These are phyloP conservation scores for Neospora caninum DNA, from an alignment of 169 alveolate species.

Conservation along the genomic window DNA sequence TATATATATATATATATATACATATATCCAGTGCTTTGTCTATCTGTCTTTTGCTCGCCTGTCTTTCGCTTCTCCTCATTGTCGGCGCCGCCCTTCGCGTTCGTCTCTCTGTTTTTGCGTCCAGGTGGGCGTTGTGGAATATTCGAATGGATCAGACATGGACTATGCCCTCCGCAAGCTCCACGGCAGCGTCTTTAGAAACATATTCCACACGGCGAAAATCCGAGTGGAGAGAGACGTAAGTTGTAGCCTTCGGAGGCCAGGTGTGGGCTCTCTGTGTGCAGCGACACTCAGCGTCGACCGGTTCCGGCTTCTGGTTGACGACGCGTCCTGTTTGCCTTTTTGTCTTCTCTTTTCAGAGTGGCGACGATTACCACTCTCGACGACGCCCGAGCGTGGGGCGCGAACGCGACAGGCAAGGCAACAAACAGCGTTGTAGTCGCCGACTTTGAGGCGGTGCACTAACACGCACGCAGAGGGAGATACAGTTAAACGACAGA, in stretches of 20 bases:
- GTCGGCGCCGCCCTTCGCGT: no score
- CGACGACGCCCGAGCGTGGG: not conserved
- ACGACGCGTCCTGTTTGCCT: not conserved
- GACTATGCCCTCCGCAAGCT: slow-evolving; percentile 50
- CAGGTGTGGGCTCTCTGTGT: not conserved
- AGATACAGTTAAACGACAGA: no score
- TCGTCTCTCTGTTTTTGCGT: no score
- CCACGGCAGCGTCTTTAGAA: slow-evolving; percentile 54
- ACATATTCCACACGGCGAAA: slow-evolving; percentile 57
- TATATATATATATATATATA: not conserved
- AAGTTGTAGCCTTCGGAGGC: not conserved
- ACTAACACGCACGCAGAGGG: no score
- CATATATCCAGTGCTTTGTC: not conserved
- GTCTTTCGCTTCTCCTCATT: no score
- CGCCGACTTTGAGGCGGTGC: no score
- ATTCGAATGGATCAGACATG: slow-evolving; percentile 44
- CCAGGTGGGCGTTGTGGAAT: slow-evolving; percentile 58
- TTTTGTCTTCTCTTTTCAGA: not conserved
- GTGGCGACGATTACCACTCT: not conserved
- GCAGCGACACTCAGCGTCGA: no score
- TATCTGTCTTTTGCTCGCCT: no score
- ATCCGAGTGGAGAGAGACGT: slow-evolving; percentile 57
- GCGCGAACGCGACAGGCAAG: not conserved
- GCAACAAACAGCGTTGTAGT: no score
- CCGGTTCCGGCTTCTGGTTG: no score